Base-by-base conservation (phyloP, 139 green algal genomes). In the Coccomyxa sp. region DNA sequence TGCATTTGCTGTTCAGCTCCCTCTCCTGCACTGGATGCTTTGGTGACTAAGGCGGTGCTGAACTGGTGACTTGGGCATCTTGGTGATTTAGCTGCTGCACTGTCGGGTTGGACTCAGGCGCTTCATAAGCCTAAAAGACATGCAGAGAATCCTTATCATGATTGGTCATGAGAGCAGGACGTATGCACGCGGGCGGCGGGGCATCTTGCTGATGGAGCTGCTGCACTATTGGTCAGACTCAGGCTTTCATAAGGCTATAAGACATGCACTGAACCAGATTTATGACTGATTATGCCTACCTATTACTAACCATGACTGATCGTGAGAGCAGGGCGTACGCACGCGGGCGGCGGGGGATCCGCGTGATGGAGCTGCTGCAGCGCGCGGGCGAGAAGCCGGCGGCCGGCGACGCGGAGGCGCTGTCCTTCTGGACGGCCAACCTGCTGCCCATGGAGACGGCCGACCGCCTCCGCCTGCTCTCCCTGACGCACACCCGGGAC, bases 351-450 rank as follows among this genome's bases (percentile, higher is more conserved):
- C 76, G 82, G 38, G 77, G 76, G 17, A 71, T 77, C 1, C 79
- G 74, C 27, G 84, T 60, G 71, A 58, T 78, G n/a, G 88, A 90
- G 81, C 76, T 92, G 67, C 79, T 93, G 14, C 30, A 74, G 23
- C 79, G 83, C 0, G 84, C 87, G 23, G 87, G 85, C 0, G 81
- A 78, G 66, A 90, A 88, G 83, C 90, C 91, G 16, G 71, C 82
- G 10, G 10, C 59, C 0, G 31, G 28, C 10, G 79, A 87, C 32
- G 32, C 60, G 10, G 90, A 93, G 85, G 77, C 77, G 23, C 81
- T 92, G 51, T 87, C 82, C 77, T 91, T 94, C 68, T 94, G 91
- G 91, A 87, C 89, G 82, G 85, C 81, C 80, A 85, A 80, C 79
- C 76, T 89, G 78, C 27, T 81, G 76, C 82, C 79, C 13, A 30